Evolutionary conservation across 2,329 filamentous ascomycete genomes (phyloP).

Genomic region (Hypoxylon sp.): DNA sequence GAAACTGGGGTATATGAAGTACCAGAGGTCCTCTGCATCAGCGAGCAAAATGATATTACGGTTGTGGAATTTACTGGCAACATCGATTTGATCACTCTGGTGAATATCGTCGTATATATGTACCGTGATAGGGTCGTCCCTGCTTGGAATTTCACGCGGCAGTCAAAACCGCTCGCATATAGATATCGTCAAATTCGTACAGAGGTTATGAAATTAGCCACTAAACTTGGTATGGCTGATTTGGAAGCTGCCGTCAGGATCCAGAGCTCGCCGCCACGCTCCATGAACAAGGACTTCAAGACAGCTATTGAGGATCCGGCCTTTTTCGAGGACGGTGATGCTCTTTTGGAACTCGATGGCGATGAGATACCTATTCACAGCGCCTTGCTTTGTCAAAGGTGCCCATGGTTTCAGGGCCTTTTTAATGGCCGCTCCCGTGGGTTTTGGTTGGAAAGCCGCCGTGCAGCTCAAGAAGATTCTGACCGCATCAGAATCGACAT

Average conservation of each 20-base stretch:
- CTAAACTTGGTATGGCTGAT: conserved; percentile 76
- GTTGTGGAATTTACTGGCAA: conserved; percentile 75
- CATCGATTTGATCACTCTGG: conserved; percentile 81
- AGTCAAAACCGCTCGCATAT: conserved; percentile 75
- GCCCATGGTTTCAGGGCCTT: conserved; percentile 91
- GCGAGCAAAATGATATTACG: conserved; percentile 65
- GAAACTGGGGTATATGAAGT: conserved; percentile 68
- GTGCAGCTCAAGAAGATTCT: conserved; percentile 61
- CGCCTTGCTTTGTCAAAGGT: conserved; percentile 82
- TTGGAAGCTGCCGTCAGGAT: conserved; percentile 84
- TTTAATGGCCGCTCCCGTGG: conserved; percentile 91
- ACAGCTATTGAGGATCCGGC: conserved; percentile 75
- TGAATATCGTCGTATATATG: conserved; percentile 84
- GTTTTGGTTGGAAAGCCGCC: conserved; percentile 83
- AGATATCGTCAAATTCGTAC: conserved; percentile 84
- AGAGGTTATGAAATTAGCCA: conserved; percentile 90
- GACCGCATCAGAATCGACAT: conserved; percentile 81
- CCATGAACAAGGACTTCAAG: conserved; percentile 78
- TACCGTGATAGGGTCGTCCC: conserved; percentile 87
- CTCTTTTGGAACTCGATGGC: conserved; percentile 82
- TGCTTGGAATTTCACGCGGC: conserved; percentile 85
- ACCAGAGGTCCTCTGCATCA: conserved; percentile 73
- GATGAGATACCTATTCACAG: conserved; percentile 83
- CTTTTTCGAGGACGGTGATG: conserved; percentile 86
- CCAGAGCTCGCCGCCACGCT: conserved; percentile 76